A percentile compares a stretch with the other conserved stretches of the same genome.
phyloP scores from a whole-genome alignment of 2,329 filamentous ascomycete genomes.

The Elsinoe batatas region DNA sequence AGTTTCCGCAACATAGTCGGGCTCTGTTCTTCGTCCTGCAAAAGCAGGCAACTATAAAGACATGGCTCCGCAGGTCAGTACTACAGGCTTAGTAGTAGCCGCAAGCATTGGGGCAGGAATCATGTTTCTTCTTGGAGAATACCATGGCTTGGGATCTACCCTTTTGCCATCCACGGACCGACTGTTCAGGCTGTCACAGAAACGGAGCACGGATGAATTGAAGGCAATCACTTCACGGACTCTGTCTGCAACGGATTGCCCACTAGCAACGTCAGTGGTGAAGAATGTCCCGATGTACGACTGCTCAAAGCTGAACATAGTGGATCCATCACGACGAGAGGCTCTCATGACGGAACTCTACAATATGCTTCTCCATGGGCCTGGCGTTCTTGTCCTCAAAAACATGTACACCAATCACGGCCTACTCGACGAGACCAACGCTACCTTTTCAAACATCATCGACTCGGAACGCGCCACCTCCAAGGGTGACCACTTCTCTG shows the following conservation, averaged over 20 bases:
- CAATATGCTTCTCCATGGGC: conserved; percentile 45
- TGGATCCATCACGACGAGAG: conserved; percentile 24
- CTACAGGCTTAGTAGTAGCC: background rate
- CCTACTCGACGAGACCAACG: conserved; percentile 40
- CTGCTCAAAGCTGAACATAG: conserved; percentile 30
- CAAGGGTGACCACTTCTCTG: conserved; percentile 53
- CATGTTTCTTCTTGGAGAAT: background rate
- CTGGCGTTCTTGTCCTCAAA: conserved; percentile 51
- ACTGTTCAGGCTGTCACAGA: background rate
- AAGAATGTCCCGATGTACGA: conserved; percentile 50
- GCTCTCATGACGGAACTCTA: conserved; percentile 52
- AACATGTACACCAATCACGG: conserved; percentile 38
- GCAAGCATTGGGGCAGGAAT: background rate
- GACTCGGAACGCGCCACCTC: conserved; percentile 29
- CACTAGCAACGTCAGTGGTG: conserved; percentile 36
- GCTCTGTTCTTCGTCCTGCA: too few species aligned
- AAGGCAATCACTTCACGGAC: conserved; percentile 36
- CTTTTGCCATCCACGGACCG: background rate
- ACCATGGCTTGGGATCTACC: background rate
- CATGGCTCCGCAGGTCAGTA: background rate
- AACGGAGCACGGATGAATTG: background rate
- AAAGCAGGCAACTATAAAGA: background rate
- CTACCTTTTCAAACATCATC: conserved; percentile 42
- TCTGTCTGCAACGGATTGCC: conserved; percentile 34
- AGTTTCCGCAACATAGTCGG: too few species aligned